Conservation (phyloP, 2,329 filamentous ascomycete species). For the Neonectria punicea region DNA sequence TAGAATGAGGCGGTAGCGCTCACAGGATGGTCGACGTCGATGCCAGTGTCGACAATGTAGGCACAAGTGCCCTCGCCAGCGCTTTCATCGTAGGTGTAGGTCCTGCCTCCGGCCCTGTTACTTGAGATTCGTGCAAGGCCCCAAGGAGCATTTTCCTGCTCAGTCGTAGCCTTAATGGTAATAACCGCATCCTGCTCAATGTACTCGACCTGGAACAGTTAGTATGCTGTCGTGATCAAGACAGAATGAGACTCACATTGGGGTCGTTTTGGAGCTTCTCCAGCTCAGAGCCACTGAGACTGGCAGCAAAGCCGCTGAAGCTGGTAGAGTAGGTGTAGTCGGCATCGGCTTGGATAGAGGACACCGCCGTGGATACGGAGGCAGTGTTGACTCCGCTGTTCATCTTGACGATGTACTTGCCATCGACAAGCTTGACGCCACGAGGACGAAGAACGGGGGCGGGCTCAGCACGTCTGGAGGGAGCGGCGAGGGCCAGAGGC, state of each 20-base stretch:
- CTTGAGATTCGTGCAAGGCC: slow-evolving; percentile 53
- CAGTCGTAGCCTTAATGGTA: slow-evolving; percentile 37
- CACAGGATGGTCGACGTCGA: slow-evolving; percentile 51
- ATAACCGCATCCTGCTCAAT: slow-evolving; percentile 53
- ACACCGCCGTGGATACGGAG: slow-evolving; percentile 41
- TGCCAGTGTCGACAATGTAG: slow-evolving; percentile 61
- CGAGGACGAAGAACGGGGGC: slow-evolving; percentile 49
- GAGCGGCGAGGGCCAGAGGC: slow-evolving; percentile 46
- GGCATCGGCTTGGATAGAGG: slow-evolving; percentile 45
- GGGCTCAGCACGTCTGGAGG: slow-evolving; percentile 46
- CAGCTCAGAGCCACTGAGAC: slow-evolving; percentile 41
- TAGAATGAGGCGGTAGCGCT: slow-evolving; percentile 21
- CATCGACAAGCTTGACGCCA: slow-evolving; percentile 45
- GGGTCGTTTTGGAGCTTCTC: slow-evolving; percentile 42
- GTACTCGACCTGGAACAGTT: slow-evolving; percentile 46
- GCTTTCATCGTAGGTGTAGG: slow-evolving; percentile 53
- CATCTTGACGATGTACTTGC: slow-evolving; percentile 53
- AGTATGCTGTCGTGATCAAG: not conserved
- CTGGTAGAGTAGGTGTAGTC: slow-evolving; percentile 43
- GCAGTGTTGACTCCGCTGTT: slow-evolving; percentile 37
- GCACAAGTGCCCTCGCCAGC: slow-evolving; percentile 54
- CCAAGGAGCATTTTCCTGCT: slow-evolving; percentile 52
- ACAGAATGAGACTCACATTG: slow-evolving; percentile 27
- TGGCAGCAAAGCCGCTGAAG: slow-evolving; percentile 45
- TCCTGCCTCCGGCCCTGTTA: slow-evolving; percentile 40